Evolutionary conservation across 257 asterid genomes (phyloP), one percentile per base, ranked within the genome.

Genomic region (Sherardia arvensis): DNA sequence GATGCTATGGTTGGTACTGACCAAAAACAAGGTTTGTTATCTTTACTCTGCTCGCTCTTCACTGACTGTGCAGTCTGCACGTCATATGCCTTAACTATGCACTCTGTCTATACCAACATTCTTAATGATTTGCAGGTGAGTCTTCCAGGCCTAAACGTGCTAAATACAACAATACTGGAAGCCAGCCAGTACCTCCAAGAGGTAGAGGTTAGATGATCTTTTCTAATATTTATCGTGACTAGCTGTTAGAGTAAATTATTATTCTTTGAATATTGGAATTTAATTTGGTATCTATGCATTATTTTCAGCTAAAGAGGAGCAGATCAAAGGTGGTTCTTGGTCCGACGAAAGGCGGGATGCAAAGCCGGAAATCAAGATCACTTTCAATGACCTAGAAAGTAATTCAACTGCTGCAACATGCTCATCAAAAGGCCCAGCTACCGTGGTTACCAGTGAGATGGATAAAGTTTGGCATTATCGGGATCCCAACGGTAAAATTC

Each of bases 401-500:
- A 62, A 45, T 30, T 75, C 51, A 71, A 72, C 66, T 30, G 54
- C 79, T 60, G 69, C 73, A 47, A 64, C 78, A 53, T 53, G 67
- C 67, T 65, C 71, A 9, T 11, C 55, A 20, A 81, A 49, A 33
- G 81, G 73, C 67, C 45, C 85, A 25, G 69, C 85, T 11, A 59
- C 88, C 28, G 29, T 69, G 67, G 76, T 72, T 69, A 66, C 63
- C 64, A 74, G 81, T 53, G 99, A 87, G 71, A 83, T 83, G 29
- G 94, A 93, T 65, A 87, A 83, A 64, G 70, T 90, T 68, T 93
- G 99, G 99, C 95, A 90, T 74, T 93, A 93, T 64, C 97, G 96
- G 26, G 99, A 93, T 74, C 99, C 97, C 29, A 76, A 80, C 71
- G 91, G 95, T 59, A 84, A 74, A 77, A 83, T 87, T 72, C 99